Percentiles rank a stretch among this genome's conserved stretches.
phyloP scores from a whole-genome alignment of 176 grass and related monocot species.

The Oryza meridionalis region DNA sequence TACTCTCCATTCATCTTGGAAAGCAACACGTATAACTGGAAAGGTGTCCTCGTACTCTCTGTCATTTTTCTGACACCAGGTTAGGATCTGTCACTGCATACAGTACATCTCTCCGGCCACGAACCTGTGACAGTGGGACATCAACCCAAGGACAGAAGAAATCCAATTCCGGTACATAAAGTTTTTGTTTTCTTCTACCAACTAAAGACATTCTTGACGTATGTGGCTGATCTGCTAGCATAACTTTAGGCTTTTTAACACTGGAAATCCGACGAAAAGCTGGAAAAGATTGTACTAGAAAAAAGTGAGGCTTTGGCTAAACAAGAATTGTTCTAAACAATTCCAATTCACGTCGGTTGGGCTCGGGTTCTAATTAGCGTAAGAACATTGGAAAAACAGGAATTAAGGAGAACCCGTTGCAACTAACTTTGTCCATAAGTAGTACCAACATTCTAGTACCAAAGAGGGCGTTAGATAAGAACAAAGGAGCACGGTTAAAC shows the following conservation, averaged over 20 bases:
- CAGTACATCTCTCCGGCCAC: not conserved
- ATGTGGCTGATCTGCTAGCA: not conserved
- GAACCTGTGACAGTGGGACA: not conserved
- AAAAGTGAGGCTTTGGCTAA: not conserved
- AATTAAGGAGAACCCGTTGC: conserved; percentile 27
- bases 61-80: not conserved
- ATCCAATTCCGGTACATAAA: not conserved
- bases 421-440: conserved; percentile 14
- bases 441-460: conserved; percentile 26
- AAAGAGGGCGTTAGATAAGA: conserved; percentile 30
- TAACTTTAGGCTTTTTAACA: not conserved
- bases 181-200: not conserved
- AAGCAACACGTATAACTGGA: not conserved
- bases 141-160: not conserved
- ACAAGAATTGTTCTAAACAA: not conserved
- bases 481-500: conserved; percentile 30
- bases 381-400: not conserved
- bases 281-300: not conserved
- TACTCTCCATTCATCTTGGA: not conserved
- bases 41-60: not conserved
- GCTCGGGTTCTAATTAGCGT: conserved; percentile 14
- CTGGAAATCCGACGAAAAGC: not conserved
- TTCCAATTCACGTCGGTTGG: not conserved
- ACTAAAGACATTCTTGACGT: not conserved
- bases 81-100: not conserved